phyloP scores from a whole-genome alignment of 1,139 yeast species.

The Taphrina communis region DNA sequence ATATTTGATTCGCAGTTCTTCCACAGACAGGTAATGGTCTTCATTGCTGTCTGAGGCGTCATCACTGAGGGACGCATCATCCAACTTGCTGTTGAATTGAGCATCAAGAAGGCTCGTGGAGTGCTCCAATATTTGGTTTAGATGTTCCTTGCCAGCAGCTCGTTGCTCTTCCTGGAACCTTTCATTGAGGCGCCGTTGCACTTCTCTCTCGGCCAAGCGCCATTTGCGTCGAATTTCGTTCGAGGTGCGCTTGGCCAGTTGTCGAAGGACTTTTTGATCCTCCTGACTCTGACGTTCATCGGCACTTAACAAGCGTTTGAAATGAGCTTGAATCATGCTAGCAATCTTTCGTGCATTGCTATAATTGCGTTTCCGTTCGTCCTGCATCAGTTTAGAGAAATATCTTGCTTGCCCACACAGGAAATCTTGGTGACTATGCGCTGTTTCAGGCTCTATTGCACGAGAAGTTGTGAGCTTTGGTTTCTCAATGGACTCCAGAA shows the following conservation, averaged over 20 bases:
- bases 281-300: constrained; percentile 79
- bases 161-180: constrained; percentile 59
- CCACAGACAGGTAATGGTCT: constrained; percentile 67
- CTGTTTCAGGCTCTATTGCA: constrained; percentile 21
- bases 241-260: constrained; percentile 76
- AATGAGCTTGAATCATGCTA: constrained; percentile 82
- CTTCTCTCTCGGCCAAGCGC: constrained; percentile 77
- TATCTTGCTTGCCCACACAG: constrained; percentile 75
- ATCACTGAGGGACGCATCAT: constrained; percentile 43
- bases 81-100: constrained; percentile 53
- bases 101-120: constrained; percentile 90
- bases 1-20: constrained; percentile 70
- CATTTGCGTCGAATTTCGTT: constrained; percentile 89
- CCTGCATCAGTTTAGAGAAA: constrained; percentile 73
- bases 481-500: constrained; percentile 55
- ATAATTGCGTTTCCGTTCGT: constrained; percentile 67
- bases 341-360: constrained; percentile 76
- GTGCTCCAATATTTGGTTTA: constrained; percentile 86
- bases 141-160: constrained; percentile 83
- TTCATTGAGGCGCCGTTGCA: constrained; percentile 54
- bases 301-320: constrained; percentile 83
- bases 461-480: constrained; percentile 56
- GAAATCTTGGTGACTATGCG: constrained; percentile 63
- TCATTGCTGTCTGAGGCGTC: constrained; percentile 47
- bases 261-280: constrained; percentile 59